Percentiles rank a stretch among this genome's conserved stretches.
phyloP scores from a whole-genome alignment of 2,329 filamentous ascomycete species.

The Pseudocercospora macadamiae region DNA sequence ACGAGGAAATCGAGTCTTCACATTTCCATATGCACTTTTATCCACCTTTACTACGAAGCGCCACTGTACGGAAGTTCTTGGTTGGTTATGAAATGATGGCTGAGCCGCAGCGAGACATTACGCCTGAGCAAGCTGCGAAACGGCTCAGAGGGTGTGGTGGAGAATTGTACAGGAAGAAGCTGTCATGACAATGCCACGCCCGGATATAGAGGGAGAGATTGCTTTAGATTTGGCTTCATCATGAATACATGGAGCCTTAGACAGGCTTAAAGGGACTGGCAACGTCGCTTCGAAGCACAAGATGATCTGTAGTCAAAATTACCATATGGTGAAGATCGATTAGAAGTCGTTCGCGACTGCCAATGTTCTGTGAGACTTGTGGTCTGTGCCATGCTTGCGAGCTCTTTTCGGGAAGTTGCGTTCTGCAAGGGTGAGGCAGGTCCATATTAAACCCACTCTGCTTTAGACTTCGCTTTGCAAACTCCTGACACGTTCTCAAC shows the following conservation, averaged over 20 bases:
- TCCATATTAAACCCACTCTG: background rate
- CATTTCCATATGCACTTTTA: constrained; percentile 99
- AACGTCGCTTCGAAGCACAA: background rate
- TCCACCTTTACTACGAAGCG: constrained; percentile 86
- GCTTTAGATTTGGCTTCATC: background rate
- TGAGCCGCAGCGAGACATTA: constrained; percentile 97
- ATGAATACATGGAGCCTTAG: background rate
- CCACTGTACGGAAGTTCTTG: constrained; percentile 92
- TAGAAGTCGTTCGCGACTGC: no score
- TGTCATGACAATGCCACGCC: constrained; percentile 9
- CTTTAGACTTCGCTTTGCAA: background rate
- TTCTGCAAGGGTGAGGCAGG: constrained; percentile 2
- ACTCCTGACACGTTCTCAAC: no score
- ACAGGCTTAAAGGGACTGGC: background rate
- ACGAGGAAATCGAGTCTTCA: constrained; percentile 81
- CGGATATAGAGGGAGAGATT: background rate
- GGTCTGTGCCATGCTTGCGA: background rate
- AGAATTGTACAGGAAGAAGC: constrained; percentile 72
- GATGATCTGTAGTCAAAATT: background rate
- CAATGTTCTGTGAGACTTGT: background rate
- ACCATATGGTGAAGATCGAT: no score
- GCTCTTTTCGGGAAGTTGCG: background rate
- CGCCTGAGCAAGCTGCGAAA: constrained; percentile 88
- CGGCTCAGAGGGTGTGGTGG: constrained; percentile 76
- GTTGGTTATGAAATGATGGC: constrained; percentile 97